Evolutionary conservation across 768 basidiomycete species (phyloP), one percentile per base, ranked within the genome.

Genomic region (Lactifluus subvellereus): DNA sequence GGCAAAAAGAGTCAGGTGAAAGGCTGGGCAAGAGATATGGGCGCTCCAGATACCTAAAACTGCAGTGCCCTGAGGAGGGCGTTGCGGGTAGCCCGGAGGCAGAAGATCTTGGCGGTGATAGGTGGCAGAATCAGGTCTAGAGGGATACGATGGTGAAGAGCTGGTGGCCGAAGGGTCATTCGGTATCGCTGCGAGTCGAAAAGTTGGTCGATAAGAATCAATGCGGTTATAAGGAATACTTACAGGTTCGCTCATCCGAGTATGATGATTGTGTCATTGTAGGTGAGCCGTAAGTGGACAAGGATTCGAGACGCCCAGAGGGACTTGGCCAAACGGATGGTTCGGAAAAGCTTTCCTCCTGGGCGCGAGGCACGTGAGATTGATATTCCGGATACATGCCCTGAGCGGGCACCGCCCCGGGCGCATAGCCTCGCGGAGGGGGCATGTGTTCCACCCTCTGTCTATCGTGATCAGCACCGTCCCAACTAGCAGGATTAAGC

Each of bases 401-500:
- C 30, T 64, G 72, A 14, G 65, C 50, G n/a, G 56, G 64, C 52
- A 57, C 35, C 2, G 47, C 30, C 40, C 52, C 51, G 14, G 54
- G 60, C 20, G 51, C 53, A 59, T 62, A 66, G 4, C 53, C 60
- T 57, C 65, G 65, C 35, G 60, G 57, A 32, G 54, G 58, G 0
- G 38, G 50, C 61, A 59, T 67, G 60, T 57, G 38, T 13, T 66
- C 65, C 32, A 50, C 30, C 27, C 65, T 54, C n/a, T 62, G 65
- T 27, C 59, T 76, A 66, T 72, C 74, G 71, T 70, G 73, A 65
- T 74, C 77, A 55, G 67, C 73, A 52, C 67, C 74, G 70, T 78
- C 79, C 85, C 86, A 87, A 68, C 73, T 83, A 6, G 86, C 86
- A 11, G 84, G 82, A 45, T 84, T 79, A n/a, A 87, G 80, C 69